Base-by-base conservation (phyloP, 1,284 basidiomycete genomes). In the Leccinum brunneo-olivaceum region DNA sequence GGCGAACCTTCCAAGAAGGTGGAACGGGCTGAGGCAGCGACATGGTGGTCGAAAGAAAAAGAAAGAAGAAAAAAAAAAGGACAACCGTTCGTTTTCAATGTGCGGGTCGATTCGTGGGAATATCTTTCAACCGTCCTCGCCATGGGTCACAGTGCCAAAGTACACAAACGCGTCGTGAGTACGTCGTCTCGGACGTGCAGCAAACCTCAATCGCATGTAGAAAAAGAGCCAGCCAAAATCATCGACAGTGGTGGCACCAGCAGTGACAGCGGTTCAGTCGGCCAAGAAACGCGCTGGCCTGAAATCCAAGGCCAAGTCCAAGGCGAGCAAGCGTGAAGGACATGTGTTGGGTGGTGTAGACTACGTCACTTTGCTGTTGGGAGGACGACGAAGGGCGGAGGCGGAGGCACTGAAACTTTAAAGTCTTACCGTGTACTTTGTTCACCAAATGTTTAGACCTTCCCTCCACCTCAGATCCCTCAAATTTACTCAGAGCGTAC, bases 21-120 rank as follows among this genome's bases (percentile, higher is more conserved):
- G 90, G 90, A 60, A 93, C 88, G 52, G 88, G 88, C 62, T 90
- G 88, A 63, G 88, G 86, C 53, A 86, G 74, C 66, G 85, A 84
- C 86, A 90, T 90, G 53, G 48, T 61, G 44, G 41, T 41, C n/a
- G 49, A 46, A 45, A 35, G 39, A 12, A 41, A 42, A 38, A 48
- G 27, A 34, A 34, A n/a, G 24, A 18, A 18, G 14, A n/a, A 6
- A 16, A 23, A 27, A 14, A 25, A 5, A 14, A 33, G 14, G n/a
- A 30, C 7, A 6, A 30, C 14, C 24, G 32, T 48, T 58, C 24
- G 32, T 48, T 58, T 58, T 57, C 37, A 41, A 33, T 34, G 14
- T 29, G 37, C 60, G 62, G 63, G 49, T 46, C 35, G 36, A 50
- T 52, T 57, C 60, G 60, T 62, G 60, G 55, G 63, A 65, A 61